Base-by-base conservation (phyloP, 148 eudicot genomes). In the Pharnaceum exiguum region DNA sequence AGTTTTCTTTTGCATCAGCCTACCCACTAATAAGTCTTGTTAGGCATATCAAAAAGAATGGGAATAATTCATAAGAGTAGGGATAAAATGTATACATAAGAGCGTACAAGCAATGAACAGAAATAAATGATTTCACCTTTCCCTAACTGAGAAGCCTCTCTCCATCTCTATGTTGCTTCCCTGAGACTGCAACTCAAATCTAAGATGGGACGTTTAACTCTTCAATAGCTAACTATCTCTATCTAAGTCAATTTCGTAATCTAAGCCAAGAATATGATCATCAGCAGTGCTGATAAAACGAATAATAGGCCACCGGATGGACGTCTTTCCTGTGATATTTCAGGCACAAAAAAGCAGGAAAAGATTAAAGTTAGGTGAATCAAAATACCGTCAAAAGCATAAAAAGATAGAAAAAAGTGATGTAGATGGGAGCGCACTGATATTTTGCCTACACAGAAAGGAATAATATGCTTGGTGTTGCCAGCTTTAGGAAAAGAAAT, bases 51-150 rank as follows among this genome's bases (percentile, higher is more conserved):
- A 45, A 59, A 63, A 56, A 65, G 61, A 55, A 55, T 29, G 45
- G 46, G 60, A 56, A 65, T 36, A 55, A 65, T 28, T 65, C 46
- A 21, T 18, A 29, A 62, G 12, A 49, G 25, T 24, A 56, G 24
- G 5, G 46, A 8, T 11, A 32, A n/a, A 55, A 33, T 28, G 40
- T 35, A 55, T 55, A 59, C 48, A 31, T 24, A 46, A 54, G 44
- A 17, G 58, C 61, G 54, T 48, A 55, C 64, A 67, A 60, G 48
- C 49, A 61, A 60, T 60, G 63, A 52, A 51, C 25, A 39, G 10
- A 35, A 15, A 46, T 42, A 18, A 8, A n/a, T n/a, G n/a, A n/a
- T 37, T 10, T 46, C 54, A 46, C 51, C 74, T 75, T 75, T 65
- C 15, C 60, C 61, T 30, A 43, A 43, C 31, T 65, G 59, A 37